Conservation (phyloP, 78 protist species). For the Blattamonas nauphoetae region DNA sequence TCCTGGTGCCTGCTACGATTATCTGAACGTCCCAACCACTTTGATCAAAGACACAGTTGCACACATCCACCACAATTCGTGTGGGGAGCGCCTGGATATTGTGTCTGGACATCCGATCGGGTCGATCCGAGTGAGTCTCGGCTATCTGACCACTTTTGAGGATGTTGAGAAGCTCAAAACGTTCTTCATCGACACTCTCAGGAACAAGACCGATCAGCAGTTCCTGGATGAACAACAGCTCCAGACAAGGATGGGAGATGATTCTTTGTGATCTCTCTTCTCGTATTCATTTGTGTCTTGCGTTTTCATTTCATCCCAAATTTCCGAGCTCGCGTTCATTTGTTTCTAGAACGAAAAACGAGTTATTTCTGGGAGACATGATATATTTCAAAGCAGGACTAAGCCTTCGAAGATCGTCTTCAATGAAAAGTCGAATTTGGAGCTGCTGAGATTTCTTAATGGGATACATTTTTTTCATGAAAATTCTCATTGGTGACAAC, state of each 20-base stretch:
- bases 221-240: not conserved
- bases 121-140: constrained; percentile 24
- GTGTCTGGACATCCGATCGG: constrained; percentile 22
- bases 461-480: no score
- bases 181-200: not conserved
- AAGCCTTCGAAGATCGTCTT: no score
- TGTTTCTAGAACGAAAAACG: no score
- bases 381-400: no score
- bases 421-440: no score
- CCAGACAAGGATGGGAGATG: not conserved
- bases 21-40: not conserved
- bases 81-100: constrained; percentile 7
- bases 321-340: no score
- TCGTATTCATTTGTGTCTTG: no score
- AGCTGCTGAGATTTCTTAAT: no score
- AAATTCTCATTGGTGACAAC: no score
- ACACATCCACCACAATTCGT: not conserved
- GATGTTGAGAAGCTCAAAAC: not conserved
- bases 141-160: constrained; percentile 17
- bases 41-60: not conserved
- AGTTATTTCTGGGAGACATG: no score
- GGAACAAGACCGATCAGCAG: not conserved
- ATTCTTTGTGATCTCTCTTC: no score
- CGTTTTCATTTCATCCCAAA: no score
- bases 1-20: constrained; percentile 22